These are phyloP conservation scores for Neoboletus magnificus DNA, from an alignment of 768 basidiomycete genomes.

Conservation along the genomic window DNA sequence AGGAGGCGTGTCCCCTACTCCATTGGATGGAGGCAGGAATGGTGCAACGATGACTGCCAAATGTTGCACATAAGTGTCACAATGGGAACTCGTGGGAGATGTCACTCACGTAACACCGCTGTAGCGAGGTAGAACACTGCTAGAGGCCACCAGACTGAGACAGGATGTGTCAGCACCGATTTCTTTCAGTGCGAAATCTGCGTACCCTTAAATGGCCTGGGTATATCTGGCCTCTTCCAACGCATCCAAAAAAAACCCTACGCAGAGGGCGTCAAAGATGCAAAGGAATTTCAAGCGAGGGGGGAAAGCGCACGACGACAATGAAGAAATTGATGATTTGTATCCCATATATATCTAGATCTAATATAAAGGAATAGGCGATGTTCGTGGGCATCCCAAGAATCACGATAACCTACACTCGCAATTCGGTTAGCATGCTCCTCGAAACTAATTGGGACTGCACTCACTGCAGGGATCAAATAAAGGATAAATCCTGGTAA, in stretches of 20 bases:
- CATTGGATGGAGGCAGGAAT: conserved; percentile 51
- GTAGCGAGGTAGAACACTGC: conserved; percentile 54
- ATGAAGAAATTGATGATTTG: conserved; percentile 58
- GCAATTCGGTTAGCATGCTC: not conserved
- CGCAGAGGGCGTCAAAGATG: conserved; percentile 1
- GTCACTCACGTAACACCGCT: conserved; percentile 45
- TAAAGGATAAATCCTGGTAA: conserved; percentile 53
- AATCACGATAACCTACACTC: conserved; percentile 47
- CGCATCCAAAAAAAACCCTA: conserved; percentile 57
- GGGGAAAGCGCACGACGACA: conserved; percentile 38
- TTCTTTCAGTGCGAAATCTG: not conserved
- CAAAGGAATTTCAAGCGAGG: conserved; percentile 26
- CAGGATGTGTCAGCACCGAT: not conserved
- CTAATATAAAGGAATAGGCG: conserved; percentile 58
- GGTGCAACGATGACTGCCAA: conserved; percentile 51
- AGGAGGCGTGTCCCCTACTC: conserved; percentile 57
- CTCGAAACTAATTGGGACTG: no score
- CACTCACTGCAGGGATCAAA: conserved; percentile 46
- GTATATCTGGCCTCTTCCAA: conserved; percentile 45
- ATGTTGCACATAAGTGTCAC: conserved; percentile 9
- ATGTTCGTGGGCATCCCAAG: conserved; percentile 48
- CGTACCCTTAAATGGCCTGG: conserved; percentile 52
- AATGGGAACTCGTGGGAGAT: not conserved
- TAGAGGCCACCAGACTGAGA: conserved; percentile 50
- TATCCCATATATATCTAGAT: conserved; percentile 44